Evolutionary conservation across 1,139 yeast species (phyloP).

Genomic region (Magnusiomyces paraingens): DNA sequence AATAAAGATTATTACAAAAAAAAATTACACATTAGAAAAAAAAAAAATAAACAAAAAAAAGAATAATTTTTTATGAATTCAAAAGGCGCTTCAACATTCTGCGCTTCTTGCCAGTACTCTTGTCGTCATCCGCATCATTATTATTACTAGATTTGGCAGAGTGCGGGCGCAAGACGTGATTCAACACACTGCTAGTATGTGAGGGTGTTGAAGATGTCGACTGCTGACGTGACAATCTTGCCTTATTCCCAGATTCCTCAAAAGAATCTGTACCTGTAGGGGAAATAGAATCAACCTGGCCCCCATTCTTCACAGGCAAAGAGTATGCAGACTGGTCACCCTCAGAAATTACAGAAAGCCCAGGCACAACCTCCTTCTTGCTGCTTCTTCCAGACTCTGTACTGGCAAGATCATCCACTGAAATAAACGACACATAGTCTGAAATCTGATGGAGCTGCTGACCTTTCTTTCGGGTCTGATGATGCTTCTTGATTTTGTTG

Average conservation of each 20-base stretch:
- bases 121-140: background rate
- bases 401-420: conserved; percentile 27
- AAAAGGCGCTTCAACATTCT: conserved; percentile 4
- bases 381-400: background rate
- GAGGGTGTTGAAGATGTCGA: background rate
- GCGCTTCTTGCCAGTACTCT: background rate
- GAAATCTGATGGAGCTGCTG: conserved; percentile 31
- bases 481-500: conserved; percentile 49
- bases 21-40: background rate
- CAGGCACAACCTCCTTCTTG: background rate
- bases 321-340: too few species aligned
- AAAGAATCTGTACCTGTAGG: background rate
- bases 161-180: background rate
- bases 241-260: background rate
- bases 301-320: background rate
- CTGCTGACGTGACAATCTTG: background rate
- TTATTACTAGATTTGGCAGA: background rate
- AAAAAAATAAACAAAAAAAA: background rate
- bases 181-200: background rate
- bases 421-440: conserved; percentile 31
- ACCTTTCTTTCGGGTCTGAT: conserved; percentile 26
- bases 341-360: background rate
- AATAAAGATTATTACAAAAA: background rate
- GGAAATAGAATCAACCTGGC: background rate
- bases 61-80: background rate